These are phyloP conservation scores for Hydnum rufescens DNA, from an alignment of 768 basidiomycete species.

Conservation along the genomic window DNA sequence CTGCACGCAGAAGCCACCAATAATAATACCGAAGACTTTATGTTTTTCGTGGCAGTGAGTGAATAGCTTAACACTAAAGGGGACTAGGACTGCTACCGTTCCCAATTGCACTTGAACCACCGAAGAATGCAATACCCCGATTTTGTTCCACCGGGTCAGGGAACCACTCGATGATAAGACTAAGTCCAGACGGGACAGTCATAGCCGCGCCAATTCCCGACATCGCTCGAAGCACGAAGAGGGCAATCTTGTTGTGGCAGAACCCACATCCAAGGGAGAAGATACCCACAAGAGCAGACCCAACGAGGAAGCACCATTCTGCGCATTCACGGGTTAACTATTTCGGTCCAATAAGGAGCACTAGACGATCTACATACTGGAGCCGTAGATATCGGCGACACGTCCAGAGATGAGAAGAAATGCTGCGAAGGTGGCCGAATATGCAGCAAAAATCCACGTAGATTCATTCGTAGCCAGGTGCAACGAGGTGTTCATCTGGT, in stretches of 20 bases:
- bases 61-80: too few relatives aligned
- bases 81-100: too few relatives aligned
- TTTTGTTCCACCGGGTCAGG: slow-evolving; percentile 29
- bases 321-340: not conserved
- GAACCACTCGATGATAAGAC: slow-evolving; percentile 31
- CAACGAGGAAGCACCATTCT: slow-evolving; percentile 24
- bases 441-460: slow-evolving; percentile 1
- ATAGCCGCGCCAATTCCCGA: slow-evolving; percentile 29
- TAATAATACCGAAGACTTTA: slow-evolving; percentile 25
- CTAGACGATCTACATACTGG: not conserved
- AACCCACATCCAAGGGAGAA: slow-evolving; percentile 30
- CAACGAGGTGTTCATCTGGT: not conserved
- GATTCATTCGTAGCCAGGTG: not conserved
- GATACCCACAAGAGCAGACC: slow-evolving; percentile 24
- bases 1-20: slow-evolving; percentile 27
- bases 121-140: slow-evolving; percentile 28
- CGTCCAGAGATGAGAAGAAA: slow-evolving; percentile 1
- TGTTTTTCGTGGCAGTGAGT: too few relatives aligned
- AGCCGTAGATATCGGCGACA: not conserved
- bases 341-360: too few relatives aligned
- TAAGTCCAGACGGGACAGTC: slow-evolving; percentile 31
- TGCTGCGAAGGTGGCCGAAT: slow-evolving; percentile 1
- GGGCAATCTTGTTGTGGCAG: slow-evolving; percentile 24
- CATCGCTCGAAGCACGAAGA: slow-evolving; percentile 33
- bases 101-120: slow-evolving; percentile 27